phyloP scores from a whole-genome alignment of 2,329 filamentous ascomycete genomes.

The Trichoderma asperellum region DNA sequence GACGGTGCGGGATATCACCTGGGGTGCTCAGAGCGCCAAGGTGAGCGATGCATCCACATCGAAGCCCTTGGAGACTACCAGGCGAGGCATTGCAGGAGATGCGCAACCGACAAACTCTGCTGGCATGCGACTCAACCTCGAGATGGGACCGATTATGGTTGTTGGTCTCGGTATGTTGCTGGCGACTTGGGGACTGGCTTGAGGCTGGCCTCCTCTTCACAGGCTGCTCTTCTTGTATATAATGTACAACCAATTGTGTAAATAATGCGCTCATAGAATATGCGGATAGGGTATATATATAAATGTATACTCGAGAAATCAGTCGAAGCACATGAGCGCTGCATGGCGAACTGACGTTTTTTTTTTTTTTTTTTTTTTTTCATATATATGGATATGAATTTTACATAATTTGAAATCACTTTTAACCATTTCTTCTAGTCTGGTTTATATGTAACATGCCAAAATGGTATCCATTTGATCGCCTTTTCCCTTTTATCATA shows the following conservation, averaged over 20 bases:
- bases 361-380: not conserved
- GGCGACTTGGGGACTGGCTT: conserved; percentile 19
- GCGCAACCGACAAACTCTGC: conserved; percentile 12
- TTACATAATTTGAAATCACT: not conserved
- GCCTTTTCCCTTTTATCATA: not conserved
- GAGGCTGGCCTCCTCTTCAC: not conserved
- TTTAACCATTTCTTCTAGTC: not conserved
- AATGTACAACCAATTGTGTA: conserved; percentile 9
- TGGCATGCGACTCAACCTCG: not conserved
- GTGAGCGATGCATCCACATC: not conserved
- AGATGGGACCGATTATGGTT: not conserved
- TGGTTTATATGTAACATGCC: not conserved
- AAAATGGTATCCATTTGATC: not conserved
- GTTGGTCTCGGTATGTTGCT: conserved; percentile 8
- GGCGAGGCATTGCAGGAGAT: conserved; percentile 7
- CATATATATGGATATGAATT: not conserved
- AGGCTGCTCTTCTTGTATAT: not conserved
- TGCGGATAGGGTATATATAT: not conserved
- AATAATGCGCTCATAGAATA: conserved; percentile 7
- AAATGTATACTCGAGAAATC: not conserved
- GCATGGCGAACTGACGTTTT: not conserved
- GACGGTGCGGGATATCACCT: conserved; percentile 43
- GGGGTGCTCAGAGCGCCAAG: not conserved
- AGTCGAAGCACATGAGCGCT: not conserved
- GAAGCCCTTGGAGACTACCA: conserved; percentile 1